phyloP scores from a whole-genome alignment of 352 stramenopile species.

The Nothophytophthora sp. region DNA sequence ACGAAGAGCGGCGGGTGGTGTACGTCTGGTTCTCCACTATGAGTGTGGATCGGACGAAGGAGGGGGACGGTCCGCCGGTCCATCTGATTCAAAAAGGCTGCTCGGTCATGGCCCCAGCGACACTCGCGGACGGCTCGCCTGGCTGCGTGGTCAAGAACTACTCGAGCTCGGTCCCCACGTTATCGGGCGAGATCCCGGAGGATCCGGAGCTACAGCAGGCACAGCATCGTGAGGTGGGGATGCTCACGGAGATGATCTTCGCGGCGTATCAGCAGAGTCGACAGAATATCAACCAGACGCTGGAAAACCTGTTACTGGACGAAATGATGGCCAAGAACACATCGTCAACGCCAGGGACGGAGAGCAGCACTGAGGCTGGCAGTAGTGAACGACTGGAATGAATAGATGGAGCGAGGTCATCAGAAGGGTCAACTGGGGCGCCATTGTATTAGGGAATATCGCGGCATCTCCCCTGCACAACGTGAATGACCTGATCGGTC shows the following conservation, averaged over 20 bases:
- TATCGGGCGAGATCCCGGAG: constrained; percentile 3
- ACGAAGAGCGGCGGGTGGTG: constrained; percentile 4
- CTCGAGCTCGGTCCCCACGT: constrained; percentile 23
- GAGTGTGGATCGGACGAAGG: not conserved
- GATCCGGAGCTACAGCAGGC: constrained; percentile 11
- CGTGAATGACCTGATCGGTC: too few relatives aligned
- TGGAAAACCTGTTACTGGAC: constrained; percentile 39
- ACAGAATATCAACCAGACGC: constrained; percentile 27
- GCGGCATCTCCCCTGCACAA: too few relatives aligned
- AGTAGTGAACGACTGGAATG: too few relatives aligned
- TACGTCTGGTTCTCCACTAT: constrained; percentile 22
- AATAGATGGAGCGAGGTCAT: too few relatives aligned
- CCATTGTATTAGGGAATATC: too few relatives aligned
- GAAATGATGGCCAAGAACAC: constrained; percentile 29
- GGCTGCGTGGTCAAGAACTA: constrained; percentile 27
- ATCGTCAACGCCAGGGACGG: constrained; percentile 4
- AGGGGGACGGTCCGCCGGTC: constrained; percentile 4
- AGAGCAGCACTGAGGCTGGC: constrained; percentile 5
- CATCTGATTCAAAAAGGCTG: constrained; percentile 30
- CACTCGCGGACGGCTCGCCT: constrained; percentile 22
- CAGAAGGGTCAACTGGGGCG: too few relatives aligned
- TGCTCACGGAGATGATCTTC: constrained; percentile 33
- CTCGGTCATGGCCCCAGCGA: constrained; percentile 6
- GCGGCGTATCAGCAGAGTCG: constrained; percentile 27
- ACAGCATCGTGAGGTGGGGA: constrained; percentile 28